phyloP scores from a whole-genome alignment of 169 alveolate genomes.

The Eimeria maxima region DNA sequence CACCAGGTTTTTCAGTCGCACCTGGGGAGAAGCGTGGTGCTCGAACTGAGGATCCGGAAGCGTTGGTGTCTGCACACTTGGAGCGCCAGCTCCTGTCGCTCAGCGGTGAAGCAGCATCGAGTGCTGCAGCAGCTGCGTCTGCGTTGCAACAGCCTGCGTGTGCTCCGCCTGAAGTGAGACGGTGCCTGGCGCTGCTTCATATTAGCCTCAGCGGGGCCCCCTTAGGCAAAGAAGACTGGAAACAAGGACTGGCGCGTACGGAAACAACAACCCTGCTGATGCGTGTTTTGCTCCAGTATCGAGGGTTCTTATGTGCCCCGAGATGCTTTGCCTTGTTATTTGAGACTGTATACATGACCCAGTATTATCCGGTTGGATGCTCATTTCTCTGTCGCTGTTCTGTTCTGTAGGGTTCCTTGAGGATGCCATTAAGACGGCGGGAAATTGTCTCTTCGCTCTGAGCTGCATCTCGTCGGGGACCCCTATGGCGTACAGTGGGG shows the following conservation, averaged over 20 bases:
- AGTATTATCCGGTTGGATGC: background rate
- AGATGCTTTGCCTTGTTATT: background rate
- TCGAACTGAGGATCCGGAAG: background rate
- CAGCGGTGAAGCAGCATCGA: constrained; percentile 58
- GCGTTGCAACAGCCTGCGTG: constrained; percentile 62
- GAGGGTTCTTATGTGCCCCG: background rate
- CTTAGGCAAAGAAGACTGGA: constrained; percentile 44
- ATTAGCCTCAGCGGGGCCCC: constrained; percentile 64
- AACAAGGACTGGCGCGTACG: constrained; percentile 33
- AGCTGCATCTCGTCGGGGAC: constrained; percentile 55
- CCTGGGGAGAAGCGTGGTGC: background rate
- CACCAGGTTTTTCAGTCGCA: background rate
- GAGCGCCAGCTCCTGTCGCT: constrained; percentile 66
- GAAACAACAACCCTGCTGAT: background rate
- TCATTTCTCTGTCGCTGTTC: background rate
- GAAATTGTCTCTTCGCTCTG: constrained; percentile 11
- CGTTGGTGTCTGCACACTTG: constrained; percentile 52
- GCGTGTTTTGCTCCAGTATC: background rate
- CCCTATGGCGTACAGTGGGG: constrained; percentile 22
- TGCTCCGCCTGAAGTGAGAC: constrained; percentile 48
- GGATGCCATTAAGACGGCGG: constrained; percentile 29
- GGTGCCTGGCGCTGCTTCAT: constrained; percentile 54
- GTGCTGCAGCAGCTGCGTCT: constrained; percentile 65
- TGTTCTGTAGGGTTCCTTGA: constrained; percentile 9
- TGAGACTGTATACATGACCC: background rate